These are phyloP conservation scores for Orbilia ellipsospora DNA, from an alignment of 2,329 filamentous ascomycete genomes.

Conservation along the genomic window DNA sequence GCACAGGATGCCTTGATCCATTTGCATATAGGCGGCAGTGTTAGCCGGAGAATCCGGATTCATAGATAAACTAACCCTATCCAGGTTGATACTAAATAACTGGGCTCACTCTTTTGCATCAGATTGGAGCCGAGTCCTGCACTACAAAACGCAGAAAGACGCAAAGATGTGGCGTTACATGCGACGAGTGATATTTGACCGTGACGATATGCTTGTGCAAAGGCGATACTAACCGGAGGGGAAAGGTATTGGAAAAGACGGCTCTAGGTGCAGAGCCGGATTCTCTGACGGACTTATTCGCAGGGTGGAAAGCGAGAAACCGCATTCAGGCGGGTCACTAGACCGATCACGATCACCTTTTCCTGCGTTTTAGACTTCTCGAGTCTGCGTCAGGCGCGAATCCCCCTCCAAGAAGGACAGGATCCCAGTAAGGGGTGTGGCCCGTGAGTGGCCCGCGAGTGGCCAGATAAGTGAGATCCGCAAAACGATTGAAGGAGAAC, in stretches of 20 bases:
- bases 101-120: not conserved
- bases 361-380: conserved; percentile 3
- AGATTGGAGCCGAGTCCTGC: not conserved
- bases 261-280: too few species aligned
- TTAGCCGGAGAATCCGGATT: not conserved
- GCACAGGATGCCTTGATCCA: conserved; percentile 8
- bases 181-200: not conserved
- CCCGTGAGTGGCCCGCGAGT: not conserved
- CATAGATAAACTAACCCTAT: not conserved
- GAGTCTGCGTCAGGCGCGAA: not conserved
- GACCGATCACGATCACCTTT: not conserved
- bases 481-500: not conserved
- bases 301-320: too few species aligned
- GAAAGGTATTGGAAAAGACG: not conserved
- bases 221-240: not conserved
- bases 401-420: not conserved
- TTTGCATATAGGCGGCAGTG: not conserved
- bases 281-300: too few species aligned
- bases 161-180: conserved; percentile 12
- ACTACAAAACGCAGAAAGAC: conserved; percentile 8
- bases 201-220: not conserved
- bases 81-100: not conserved
- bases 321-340: not conserved
- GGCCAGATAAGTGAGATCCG: too few species aligned
- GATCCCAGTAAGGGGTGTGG: not conserved